Evolutionary conservation across 805 yeast species (phyloP).

Genomic region (Nakazawaea peltata): DNA sequence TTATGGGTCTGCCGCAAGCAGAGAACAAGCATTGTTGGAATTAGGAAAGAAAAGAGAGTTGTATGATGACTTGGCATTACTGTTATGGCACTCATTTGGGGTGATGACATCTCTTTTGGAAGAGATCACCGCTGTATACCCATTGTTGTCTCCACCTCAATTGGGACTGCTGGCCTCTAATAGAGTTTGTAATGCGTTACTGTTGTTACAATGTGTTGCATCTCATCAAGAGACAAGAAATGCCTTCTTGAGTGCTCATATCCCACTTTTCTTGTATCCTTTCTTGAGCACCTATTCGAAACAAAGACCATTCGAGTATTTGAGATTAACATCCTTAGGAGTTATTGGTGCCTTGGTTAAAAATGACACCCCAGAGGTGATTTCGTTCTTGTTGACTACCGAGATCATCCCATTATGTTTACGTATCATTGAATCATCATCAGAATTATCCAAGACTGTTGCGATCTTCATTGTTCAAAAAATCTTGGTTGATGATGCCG

Average conservation of each 20-base stretch:
- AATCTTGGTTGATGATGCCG: constrained; percentile 85
- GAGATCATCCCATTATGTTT: constrained; percentile 94
- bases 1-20: constrained; percentile 62
- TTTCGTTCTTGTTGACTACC: constrained; percentile 84
- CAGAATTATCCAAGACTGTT: constrained; percentile 90
- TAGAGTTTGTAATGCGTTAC: constrained; percentile 92
- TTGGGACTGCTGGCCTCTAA: constrained; percentile 82
- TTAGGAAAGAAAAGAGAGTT: constrained; percentile 92
- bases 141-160: constrained; percentile 79
- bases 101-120: constrained; percentile 88
- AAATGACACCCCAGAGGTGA: constrained; percentile 92
- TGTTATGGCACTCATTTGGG: constrained; percentile 93
- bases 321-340: constrained; percentile 87
- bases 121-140: constrained; percentile 87
- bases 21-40: constrained; percentile 89
- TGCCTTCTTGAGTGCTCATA: constrained; percentile 79
- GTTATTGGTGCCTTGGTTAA: constrained; percentile 96
- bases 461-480: constrained; percentile 95
- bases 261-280: constrained; percentile 89
- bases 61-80: constrained; percentile 87
- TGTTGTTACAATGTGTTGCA: constrained; percentile 93
- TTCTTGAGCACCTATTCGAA: constrained; percentile 87
- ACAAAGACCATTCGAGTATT: constrained; percentile 88
- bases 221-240: constrained; percentile 87
- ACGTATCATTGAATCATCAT: constrained; percentile 90